Evolutionary conservation across 78 protist genomes (phyloP).

Genomic region (Dictyostelium capitatum): DNA sequence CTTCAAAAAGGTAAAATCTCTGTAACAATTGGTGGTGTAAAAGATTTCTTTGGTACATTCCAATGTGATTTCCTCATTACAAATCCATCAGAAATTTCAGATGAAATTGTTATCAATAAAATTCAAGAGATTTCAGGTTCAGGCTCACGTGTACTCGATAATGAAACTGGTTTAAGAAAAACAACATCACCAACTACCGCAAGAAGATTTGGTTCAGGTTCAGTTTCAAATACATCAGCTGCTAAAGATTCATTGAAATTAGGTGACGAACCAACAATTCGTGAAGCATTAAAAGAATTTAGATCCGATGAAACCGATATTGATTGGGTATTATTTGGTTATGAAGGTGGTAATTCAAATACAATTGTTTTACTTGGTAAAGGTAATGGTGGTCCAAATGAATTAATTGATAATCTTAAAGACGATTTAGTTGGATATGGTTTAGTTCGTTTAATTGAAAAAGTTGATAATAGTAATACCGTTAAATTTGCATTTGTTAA

Average conservation of each 20-base stretch:
- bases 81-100: slow-evolving; percentile 50
- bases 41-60: slow-evolving; percentile 51
- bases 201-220: neutral
- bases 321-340: slow-evolving; percentile 83
- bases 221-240: neutral
- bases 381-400: slow-evolving; percentile 55
- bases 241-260: slow-evolving; percentile 29
- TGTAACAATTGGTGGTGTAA: slow-evolving; percentile 62
- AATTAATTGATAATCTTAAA: slow-evolving; percentile 16
- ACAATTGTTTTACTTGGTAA: slow-evolving; percentile 50
- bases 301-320: slow-evolving; percentile 59
- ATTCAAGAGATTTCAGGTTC: slow-evolving; percentile 75
- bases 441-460: slow-evolving; percentile 66
- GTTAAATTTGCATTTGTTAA: slow-evolving; percentile 77
- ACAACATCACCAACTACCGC: neutral
- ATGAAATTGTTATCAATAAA: slow-evolving; percentile 38
- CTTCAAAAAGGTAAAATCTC: slow-evolving; percentile 80
- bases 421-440: slow-evolving; percentile 72
- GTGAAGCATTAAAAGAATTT: slow-evolving; percentile 74
- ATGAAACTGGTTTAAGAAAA: slow-evolving; percentile 4
- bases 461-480: slow-evolving; percentile 78
- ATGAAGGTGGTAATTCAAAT: slow-evolving; percentile 74
- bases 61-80: slow-evolving; percentile 70
- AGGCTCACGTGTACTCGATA: slow-evolving; percentile 73
- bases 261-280: slow-evolving; percentile 53